Conservation (phyloP, 2,329 filamentous ascomycete species). For the Trichoderma sp. region DNA sequence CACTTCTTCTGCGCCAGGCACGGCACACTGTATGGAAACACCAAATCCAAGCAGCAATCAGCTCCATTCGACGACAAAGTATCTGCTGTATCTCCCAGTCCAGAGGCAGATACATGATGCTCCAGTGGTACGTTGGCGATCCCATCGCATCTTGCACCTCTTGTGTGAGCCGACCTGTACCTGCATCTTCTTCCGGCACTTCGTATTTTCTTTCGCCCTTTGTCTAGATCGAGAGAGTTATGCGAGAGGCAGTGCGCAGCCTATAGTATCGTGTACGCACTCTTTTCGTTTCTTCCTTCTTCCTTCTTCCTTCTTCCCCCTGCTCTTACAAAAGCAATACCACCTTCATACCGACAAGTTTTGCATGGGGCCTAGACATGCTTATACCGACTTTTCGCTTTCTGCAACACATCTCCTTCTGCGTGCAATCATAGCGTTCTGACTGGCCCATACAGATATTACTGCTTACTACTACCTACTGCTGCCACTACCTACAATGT, state of each 20-base stretch:
- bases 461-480: slow-evolving; percentile 1
- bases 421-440: slow-evolving; percentile 2
- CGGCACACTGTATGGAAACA: slow-evolving; percentile 23
- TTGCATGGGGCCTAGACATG: not conserved
- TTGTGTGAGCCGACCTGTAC: slow-evolving; percentile 22
- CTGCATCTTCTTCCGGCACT: slow-evolving; percentile 11
- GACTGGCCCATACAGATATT: not conserved
- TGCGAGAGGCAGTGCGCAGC: slow-evolving; percentile 3
- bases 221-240: slow-evolving; percentile 6
- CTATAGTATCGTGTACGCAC: not conserved
- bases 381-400: slow-evolving; percentile 3
- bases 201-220: not conserved
- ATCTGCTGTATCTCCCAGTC: not conserved
- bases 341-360: not conserved
- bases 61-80: not conserved
- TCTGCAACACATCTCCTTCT: not conserved
- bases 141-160: not conserved
- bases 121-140: not conserved
- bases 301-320: not conserved
- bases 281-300: not conserved
- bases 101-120: not conserved
- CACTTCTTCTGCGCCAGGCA: slow-evolving; percentile 22
- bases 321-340: not conserved
- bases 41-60: not conserved
- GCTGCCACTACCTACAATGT: not conserved